Evolutionary conservation across 208 protist species (phyloP), one percentile per base, ranked within the genome.

Genomic region (Wallacemonas sp.): DNA sequence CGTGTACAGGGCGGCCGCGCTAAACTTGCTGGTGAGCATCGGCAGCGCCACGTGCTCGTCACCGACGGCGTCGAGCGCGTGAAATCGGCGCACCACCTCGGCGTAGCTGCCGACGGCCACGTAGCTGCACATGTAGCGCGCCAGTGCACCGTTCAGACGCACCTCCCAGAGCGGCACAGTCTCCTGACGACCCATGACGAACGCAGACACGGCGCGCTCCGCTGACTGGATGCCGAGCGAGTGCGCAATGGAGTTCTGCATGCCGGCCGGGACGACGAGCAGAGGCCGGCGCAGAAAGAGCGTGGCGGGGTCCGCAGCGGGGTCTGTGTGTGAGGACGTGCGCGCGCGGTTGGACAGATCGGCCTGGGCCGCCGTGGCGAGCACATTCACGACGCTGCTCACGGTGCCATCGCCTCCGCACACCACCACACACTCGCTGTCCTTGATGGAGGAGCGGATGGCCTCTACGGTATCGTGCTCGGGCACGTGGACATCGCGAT

Each of bases 371-470:
- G 70, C 66, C 18, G 44, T 45, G 0, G 65, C 82, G 5, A 93
- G 45, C n/a, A 82, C 61, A 50, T 94, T 92, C 18, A 84, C 78
- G 12, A 86, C 71, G 45, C 79, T 82, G 68, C 81, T 87, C 38
- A 95, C 61, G 5, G 89, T 95, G 25, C 89, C 89, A 59, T 95
- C 89, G 11, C 89, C 89, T 31, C 89, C 89, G 54, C 75, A 82
- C 2, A 92, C 72, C 22, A 93, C 52, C 0, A 93, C 59, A 3
- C 71, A 74, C 65, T 92, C 84, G 1, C 67, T 57, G 2, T 72
- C 59, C 0, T 45, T 41, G 5, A 89, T 52, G 41, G 65, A 70
- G 22, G 31, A 28, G 39, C 61, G 20, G 1, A 82, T 26, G 1
- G 64, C 62, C 31, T 83, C 45, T 16, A 76, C 50, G 14, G 77